Evolutionary conservation across 116 monocot genomes (phyloP), one percentile per base, ranked within the genome.

Genomic region (Papilionanthe hybrid): DNA sequence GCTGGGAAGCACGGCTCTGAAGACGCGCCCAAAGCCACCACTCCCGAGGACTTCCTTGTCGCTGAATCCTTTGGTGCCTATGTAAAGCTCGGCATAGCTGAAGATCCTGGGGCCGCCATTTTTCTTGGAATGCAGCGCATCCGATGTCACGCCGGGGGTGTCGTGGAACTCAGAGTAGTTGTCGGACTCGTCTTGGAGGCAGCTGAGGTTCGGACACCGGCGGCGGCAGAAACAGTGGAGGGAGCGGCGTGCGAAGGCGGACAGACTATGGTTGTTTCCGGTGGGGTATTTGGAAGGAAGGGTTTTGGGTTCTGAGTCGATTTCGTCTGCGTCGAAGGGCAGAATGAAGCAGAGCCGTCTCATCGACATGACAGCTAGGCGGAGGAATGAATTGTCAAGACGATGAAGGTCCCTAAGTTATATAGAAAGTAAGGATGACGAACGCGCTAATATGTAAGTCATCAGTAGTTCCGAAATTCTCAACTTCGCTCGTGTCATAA

Each of bases 71-170:
- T 79, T 84, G 49, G 94, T 85, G 53, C 85, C 94, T 58, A 94
- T 92, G 84, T 92, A 92, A 72, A 97, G 92, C 86, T 97, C 97
- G 27, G 94, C 86, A 78, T 85, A 94, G 84, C 88, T 97, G 83
- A 94, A 94, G 10, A 86, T 87, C 65, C 90, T 84, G 1, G 93
- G 94, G 55, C 74, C 72, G n/a, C 37, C 65, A n/a, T 72, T 56
- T 71, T 82, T 78, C 55, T 69, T 75, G 5, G 29, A 43, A 1
- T 43, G 13, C 0, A 5, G 9, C 2, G n/a, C 73, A 20, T 73
- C 67, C 5, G 74, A 67, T 2, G 79, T 67, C 45, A 73, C 80
- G 12, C 49, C 72, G 1, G 7, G 12, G 11, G 23, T 65, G 74
- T 41, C 29, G 44, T 27, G 15, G 5, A 37, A 77, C 5, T 22